Evolutionary conservation across 306 rosid genomes (phyloP).

Genomic region (Malus sylvestris): DNA sequence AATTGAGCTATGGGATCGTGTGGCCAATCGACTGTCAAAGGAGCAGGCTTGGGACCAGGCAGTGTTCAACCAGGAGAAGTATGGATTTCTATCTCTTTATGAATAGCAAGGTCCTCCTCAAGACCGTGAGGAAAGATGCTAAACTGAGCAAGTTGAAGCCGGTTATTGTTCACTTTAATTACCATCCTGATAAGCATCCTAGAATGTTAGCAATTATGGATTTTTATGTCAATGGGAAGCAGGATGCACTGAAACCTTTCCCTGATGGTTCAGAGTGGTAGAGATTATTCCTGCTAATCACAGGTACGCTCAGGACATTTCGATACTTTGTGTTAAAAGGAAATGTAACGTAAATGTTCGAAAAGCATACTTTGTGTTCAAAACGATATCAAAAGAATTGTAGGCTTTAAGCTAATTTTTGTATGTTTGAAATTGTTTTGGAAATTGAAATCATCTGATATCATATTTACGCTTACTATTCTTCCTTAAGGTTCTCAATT

Average conservation of each 20-base stretch:
- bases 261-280: slow-evolving; percentile 77
- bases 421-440: neutral
- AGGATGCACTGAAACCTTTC: slow-evolving; percentile 67
- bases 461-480: slow-evolving; percentile 1
- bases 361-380: neutral
- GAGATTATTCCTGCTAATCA: slow-evolving; percentile 7
- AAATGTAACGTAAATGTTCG: neutral
- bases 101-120: slow-evolving; percentile 89
- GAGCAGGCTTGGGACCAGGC: slow-evolving; percentile 91
- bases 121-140: slow-evolving; percentile 67
- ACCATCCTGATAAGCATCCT: slow-evolving; percentile 78
- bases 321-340: slow-evolving; percentile 9
- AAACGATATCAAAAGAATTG: neutral
- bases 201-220: slow-evolving; percentile 82
- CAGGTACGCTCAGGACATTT: neutral
- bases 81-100: slow-evolving; percentile 82
- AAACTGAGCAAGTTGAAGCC: slow-evolving; percentile 64
- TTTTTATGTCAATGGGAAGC: slow-evolving; percentile 58
- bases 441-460: neutral
- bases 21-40: slow-evolving; percentile 53
- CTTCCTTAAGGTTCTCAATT: slow-evolving; percentile 14
- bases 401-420: neutral
- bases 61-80: slow-evolving; percentile 84
- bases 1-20: slow-evolving; percentile 81
- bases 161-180: slow-evolving; percentile 75